A percentile compares a stretch with the other conserved stretches of the same genome.
These are phyloP conservation scores for Irpex sp. DNA, from an alignment of 1,284 basidiomycete species.

Conservation along the genomic window DNA sequence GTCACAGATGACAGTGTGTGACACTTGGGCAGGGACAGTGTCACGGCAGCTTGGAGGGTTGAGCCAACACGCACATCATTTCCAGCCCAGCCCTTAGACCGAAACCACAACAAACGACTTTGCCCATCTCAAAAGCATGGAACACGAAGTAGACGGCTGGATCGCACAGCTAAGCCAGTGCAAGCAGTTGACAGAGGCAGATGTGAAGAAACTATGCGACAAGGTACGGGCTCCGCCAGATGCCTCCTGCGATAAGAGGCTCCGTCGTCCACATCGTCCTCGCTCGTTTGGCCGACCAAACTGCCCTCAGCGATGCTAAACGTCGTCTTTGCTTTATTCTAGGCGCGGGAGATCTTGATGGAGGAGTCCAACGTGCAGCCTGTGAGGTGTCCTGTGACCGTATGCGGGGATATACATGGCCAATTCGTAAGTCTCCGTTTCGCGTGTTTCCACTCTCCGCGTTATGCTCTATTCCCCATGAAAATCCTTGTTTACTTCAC, in stretches of 20 bases:
- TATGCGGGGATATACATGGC: conserved; percentile 98
- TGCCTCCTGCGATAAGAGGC: conserved; percentile 27
- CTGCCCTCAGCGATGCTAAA: conserved; percentile 14
- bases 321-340: conserved; percentile 17
- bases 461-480: not conserved
- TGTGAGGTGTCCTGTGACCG: conserved; percentile 95
- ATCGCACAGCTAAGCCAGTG: conserved; percentile 97
- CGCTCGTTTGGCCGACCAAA: conserved; percentile 7
- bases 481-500: not conserved
- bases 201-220: conserved; percentile 98
- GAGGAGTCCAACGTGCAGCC: conserved; percentile 98
- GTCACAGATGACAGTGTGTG: conserved; percentile 4
- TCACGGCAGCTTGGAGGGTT: conserved; percentile 9
- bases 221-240: conserved; percentile 64
- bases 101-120: conserved; percentile 11
- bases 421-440: conserved; percentile 84
- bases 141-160: conserved; percentile 89
- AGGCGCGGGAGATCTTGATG: conserved; percentile 98
- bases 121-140: conserved; percentile 43
- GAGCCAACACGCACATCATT: conserved; percentile 23
- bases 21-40: conserved; percentile 4
- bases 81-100: conserved; percentile 18
- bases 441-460: not conserved
- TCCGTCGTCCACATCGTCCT: conserved; percentile 21
- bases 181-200: conserved; percentile 94